Base-by-base conservation (phyloP, 2,329 filamentous ascomycete genomes). In the Hypoxylon sp. region DNA sequence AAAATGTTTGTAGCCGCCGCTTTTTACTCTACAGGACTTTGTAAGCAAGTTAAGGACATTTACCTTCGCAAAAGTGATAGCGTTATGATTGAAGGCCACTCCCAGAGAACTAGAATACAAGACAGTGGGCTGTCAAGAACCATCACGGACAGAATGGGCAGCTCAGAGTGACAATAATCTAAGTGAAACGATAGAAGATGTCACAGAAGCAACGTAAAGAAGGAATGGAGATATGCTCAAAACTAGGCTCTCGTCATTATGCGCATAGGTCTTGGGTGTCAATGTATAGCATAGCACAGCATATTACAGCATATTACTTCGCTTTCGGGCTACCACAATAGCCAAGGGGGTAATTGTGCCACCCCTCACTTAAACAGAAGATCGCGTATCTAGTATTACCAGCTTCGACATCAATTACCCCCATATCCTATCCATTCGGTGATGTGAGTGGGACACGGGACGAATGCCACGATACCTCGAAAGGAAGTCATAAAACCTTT, bases 231-330 rank as follows among this genome's bases (percentile, higher is more conserved):
- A 41, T 19, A 10, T 13, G 7, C 13, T 19, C n/a, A 19, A 19
- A 19, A 41, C n/a, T 19, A 19, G 37, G 37, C 37, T 41, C 6
- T 6, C 37, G n/a, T 19, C 37, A 19, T 19, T 2, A 7, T 24
- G 17, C n/a, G 13, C 20, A 24, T 32, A 28, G 37, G 43, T 39
- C 11, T 28, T 37, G 26, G 15, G 8, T 11, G 30, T 52, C 39
- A 8, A 50, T 48, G 58, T 55, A 44, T 52, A 53, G 34, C 50
- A 62, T 53, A 50, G n/a, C n/a, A n/a, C n/a, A n/a, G n/a, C n/a
- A n/a, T n/a, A n/a, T n/a, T n/a, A n/a, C n/a, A n/a, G n/a, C n/a
- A n/a, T n/a, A n/a, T n/a, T n/a, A n/a, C n/a, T n/a, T n/a, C n/a
- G n/a, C n/a, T n/a, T n/a, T n/a, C n/a, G n/a, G n/a, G n/a, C n/a